A percentile compares a stretch with the other conserved stretches of the same genome.
Conservation (phyloP, 768 basidiomycete species). For the Lenzites betulinus region DNA sequence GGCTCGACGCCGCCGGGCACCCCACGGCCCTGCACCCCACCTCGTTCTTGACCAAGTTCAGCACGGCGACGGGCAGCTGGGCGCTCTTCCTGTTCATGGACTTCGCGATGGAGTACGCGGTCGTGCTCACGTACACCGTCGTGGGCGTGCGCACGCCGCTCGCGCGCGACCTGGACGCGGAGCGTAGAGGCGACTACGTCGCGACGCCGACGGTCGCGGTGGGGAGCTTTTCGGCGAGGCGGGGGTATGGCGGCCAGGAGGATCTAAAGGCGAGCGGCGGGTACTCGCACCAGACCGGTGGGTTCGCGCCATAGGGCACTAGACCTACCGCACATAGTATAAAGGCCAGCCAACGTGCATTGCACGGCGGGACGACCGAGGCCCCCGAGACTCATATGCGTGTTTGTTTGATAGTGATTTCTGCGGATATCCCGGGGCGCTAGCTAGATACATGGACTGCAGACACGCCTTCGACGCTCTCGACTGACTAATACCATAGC, state of each 20-base stretch:
- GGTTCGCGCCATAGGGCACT: no score
- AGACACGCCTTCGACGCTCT: not conserved
- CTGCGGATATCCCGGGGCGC: not conserved
- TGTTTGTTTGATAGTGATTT: no score
- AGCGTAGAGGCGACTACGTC: not conserved
- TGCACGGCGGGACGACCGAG: no score
- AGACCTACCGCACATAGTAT: no score
- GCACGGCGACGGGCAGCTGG: slow-evolving; percentile 52
- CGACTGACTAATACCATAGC: no score
- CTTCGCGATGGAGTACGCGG: slow-evolving; percentile 28
- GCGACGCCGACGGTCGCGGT: not conserved
- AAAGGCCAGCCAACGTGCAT: no score
- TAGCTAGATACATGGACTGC: not conserved
- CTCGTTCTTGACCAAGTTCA: not conserved
- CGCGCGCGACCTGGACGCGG: not conserved
- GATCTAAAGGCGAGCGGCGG: no score
- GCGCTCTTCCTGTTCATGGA: slow-evolving; percentile 58
- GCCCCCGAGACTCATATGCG: no score
- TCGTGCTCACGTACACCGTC: not conserved
- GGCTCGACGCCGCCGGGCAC: slow-evolving; percentile 4
- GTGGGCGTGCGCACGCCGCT: slow-evolving; percentile 10
- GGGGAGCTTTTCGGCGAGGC: no score
- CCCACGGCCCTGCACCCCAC: slow-evolving; percentile 46
- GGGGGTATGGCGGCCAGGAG: no score
- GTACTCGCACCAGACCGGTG: no score